Conservation (phyloP, 192 early-diverging fungal species). For the Phlyctochytrium planicorne region DNA sequence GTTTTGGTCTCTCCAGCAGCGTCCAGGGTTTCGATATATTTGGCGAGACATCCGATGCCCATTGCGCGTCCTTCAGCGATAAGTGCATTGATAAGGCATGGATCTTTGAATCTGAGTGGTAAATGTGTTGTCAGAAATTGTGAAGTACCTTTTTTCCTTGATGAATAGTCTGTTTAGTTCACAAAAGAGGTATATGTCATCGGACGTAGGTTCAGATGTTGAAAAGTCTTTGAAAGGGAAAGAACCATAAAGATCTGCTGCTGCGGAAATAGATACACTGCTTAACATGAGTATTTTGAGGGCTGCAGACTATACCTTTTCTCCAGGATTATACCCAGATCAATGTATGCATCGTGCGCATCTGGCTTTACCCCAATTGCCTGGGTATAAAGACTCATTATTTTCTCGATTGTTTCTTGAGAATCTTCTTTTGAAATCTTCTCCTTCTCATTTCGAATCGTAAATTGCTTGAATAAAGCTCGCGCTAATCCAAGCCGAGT, state of each 20-base stretch:
- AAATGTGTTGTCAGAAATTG: neutral
- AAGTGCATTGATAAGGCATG: constrained; percentile 31
- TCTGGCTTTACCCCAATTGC: constrained; percentile 23
- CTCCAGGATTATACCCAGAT: constrained; percentile 40
- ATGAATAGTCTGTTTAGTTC: constrained; percentile 48
- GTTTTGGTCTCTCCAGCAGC: constrained; percentile 37
- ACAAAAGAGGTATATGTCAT: constrained; percentile 44
- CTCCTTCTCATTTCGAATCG: constrained; percentile 11
- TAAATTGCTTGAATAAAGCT: constrained; percentile 22
- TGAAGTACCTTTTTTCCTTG: constrained; percentile 37
- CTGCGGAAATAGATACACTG: constrained; percentile 16
- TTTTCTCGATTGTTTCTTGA: neutral
- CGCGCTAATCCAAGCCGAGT: constrained; percentile 34
- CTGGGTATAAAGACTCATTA: constrained; percentile 7
- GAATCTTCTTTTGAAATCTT: constrained; percentile 6
- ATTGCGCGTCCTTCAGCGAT: constrained; percentile 39
- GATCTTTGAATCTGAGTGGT: constrained; percentile 31
- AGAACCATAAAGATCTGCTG: constrained; percentile 29
- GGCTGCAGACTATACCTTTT: too few species aligned
- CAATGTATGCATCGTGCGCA: constrained; percentile 51
- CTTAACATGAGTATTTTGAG: too few species aligned
- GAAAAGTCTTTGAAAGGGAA: constrained; percentile 39
- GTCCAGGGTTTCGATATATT: constrained; percentile 49
- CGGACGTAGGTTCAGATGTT: constrained; percentile 21
- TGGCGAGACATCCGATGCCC: constrained; percentile 38